Percentiles rank a stretch among this genome's conserved stretches.
Evolutionary conservation across 2,329 filamentous ascomycete species (phyloP).

Genomic region (Calonectria hawksworthii): DNA sequence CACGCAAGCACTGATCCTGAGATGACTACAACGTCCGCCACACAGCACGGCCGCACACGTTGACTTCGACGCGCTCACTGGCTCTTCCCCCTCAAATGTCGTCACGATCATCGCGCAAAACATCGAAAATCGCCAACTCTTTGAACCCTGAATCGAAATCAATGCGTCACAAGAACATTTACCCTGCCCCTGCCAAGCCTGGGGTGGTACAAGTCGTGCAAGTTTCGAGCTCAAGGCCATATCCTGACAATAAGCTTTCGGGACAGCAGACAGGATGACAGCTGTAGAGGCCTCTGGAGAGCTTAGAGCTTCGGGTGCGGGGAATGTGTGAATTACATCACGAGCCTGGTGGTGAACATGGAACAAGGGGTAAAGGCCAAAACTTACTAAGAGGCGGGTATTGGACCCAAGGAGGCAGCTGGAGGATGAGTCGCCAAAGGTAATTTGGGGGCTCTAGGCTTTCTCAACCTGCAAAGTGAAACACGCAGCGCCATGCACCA

Average conservation of each 20-base stretch:
- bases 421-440: conserved; percentile 16
- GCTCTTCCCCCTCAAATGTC: conserved; percentile 27
- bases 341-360: not conserved
- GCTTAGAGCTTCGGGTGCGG: not conserved
- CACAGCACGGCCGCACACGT: not conserved
- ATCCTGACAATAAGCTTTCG: not conserved
- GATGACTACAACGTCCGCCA: conserved; percentile 13
- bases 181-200: conserved; percentile 43
- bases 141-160: conserved; percentile 7
- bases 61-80: not conserved
- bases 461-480: not conserved
- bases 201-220: conserved; percentile 27
- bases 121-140: conserved; percentile 21
- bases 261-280: conserved; percentile 8
- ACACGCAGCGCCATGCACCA: conserved; percentile 2
- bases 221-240: not conserved
- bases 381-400: not conserved
- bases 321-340: conserved; percentile 20
- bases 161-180: conserved; percentile 29
- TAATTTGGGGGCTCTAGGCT: conserved; percentile 11
- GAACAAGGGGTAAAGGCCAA: conserved; percentile 10
- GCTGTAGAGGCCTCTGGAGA: conserved; percentile 3
- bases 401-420: conserved; percentile 12
- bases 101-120: conserved; percentile 37
- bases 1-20: not conserved